These are phyloP conservation scores for Cercophora newfieldiana DNA, from an alignment of 495 filamentous ascomycete species.

Conservation along the genomic window DNA sequence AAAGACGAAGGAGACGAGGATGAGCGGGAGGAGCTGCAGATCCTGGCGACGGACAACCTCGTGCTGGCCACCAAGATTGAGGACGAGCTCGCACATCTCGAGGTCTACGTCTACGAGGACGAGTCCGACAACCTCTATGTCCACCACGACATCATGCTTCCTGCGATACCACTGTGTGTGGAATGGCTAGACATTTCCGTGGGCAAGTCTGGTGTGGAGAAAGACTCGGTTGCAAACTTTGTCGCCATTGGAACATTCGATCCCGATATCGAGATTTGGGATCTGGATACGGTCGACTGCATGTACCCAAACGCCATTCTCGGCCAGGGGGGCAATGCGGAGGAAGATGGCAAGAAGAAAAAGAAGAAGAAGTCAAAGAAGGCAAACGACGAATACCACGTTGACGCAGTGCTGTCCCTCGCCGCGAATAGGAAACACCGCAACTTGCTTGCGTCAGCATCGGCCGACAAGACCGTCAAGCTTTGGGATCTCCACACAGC, in stretches of 20 bases:
- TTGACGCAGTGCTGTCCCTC: constrained; percentile 87
- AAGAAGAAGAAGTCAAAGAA: constrained; percentile 84
- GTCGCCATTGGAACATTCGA: constrained; percentile 96
- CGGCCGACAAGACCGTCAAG: constrained; percentile 95
- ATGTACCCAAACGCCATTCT: constrained; percentile 98
- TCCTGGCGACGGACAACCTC: constrained; percentile 88
- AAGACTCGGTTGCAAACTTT: constrained; percentile 72
- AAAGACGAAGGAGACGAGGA: constrained; percentile 69
- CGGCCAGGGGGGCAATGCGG: constrained; percentile 67
- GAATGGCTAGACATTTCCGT: constrained; percentile 94
- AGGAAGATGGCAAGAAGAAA: constrained; percentile 63
- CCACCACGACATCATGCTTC: constrained; percentile 99
- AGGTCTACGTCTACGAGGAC: constrained; percentile 98
- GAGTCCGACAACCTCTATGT: constrained; percentile 93
- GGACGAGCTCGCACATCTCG: constrained; percentile 94
- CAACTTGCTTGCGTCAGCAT: constrained; percentile 93
- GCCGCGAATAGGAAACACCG: constrained; percentile 89
- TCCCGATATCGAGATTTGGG: constrained; percentile 98
- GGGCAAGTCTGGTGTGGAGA: constrained; percentile 60
- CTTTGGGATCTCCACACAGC: constrained; percentile 93
- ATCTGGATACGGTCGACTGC: constrained; percentile 90
- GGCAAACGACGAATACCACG: constrained; percentile 87
- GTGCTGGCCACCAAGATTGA: constrained; percentile 90
- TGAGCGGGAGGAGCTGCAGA: constrained; percentile 91
- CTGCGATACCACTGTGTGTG: constrained; percentile 89